Percentiles rank a stretch among this genome's conserved stretches.
Conservation (phyloP, 352 stramenopile genomes). For the Pythium scleroteichum region DNA sequence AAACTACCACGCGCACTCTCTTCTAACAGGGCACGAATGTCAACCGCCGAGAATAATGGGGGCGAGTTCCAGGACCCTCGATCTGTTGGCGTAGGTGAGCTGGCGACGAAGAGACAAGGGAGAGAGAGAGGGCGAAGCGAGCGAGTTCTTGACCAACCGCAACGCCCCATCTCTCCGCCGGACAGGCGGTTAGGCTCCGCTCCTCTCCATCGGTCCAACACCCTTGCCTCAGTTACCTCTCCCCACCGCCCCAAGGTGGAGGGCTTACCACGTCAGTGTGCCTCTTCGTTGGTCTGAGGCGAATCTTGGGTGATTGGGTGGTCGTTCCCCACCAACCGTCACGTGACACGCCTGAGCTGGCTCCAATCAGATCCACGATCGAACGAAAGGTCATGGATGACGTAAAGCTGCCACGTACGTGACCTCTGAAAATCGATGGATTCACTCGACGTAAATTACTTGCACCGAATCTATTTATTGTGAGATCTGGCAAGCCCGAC, state of each 20-base stretch:
- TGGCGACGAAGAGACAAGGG: background rate
- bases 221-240: constrained; percentile 12
- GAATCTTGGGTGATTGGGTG: constrained; percentile 30
- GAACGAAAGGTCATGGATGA: constrained; percentile 26
- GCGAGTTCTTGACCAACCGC: background rate
- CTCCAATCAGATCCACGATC: constrained; percentile 19
- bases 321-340: constrained; percentile 21
- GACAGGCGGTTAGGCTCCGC: constrained; percentile 10
- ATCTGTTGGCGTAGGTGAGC: too few relatives aligned
- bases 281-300: constrained; percentile 17
- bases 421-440: constrained; percentile 13
- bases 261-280: constrained; percentile 10
- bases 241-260: too few relatives aligned
- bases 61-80: too few relatives aligned
- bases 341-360: constrained; percentile 23
- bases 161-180: constrained; percentile 4
- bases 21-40: too few relatives aligned
- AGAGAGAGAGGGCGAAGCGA: background rate
- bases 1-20: too few relatives aligned
- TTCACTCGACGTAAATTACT: constrained; percentile 7
- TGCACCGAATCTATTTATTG: background rate
- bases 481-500: background rate
- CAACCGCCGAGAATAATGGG: too few relatives aligned
- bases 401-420: constrained; percentile 17
- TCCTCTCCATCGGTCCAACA: background rate